phyloP scores from a whole-genome alignment of 805 yeast genomes.

The Isabelozyma rhagii region DNA sequence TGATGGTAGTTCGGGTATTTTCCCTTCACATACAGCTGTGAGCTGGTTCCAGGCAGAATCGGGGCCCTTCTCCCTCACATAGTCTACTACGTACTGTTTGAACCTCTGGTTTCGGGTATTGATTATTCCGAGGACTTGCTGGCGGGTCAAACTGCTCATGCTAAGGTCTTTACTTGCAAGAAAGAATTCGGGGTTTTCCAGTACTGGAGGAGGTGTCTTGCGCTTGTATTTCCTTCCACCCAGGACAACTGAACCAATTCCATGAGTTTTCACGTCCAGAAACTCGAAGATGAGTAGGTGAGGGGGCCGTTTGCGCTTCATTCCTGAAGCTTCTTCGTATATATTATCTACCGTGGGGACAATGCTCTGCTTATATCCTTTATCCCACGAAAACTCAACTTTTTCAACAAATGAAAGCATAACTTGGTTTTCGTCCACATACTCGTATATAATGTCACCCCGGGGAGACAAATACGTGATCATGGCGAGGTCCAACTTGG shows the following conservation, averaged over 20 bases:
- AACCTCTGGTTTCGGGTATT: slow-evolving; percentile 56
- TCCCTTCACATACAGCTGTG: slow-evolving; percentile 24
- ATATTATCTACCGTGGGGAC: slow-evolving; percentile 43
- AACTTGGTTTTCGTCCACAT: slow-evolving; percentile 74
- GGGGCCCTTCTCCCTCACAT: slow-evolving; percentile 16
- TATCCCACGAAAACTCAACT: slow-evolving; percentile 32
- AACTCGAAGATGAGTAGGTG: slow-evolving; percentile 75
- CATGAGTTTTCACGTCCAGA: slow-evolving; percentile 61
- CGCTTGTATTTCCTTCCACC: slow-evolving; percentile 2
- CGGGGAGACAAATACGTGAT: slow-evolving; percentile 62
- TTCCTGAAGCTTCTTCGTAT: slow-evolving; percentile 54
- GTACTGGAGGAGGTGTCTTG: background rate
- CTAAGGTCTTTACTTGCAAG: slow-evolving; percentile 40
- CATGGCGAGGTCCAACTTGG: slow-evolving; percentile 58
- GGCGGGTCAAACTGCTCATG: slow-evolving; percentile 50
- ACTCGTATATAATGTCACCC: slow-evolving; percentile 63
- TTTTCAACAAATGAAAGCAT: slow-evolving; percentile 42
- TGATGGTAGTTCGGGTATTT: slow-evolving; percentile 48
- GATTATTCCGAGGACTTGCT: slow-evolving; percentile 60
- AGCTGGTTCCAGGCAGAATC: slow-evolving; percentile 40
- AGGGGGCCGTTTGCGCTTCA: slow-evolving; percentile 28
- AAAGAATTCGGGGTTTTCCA: slow-evolving; percentile 19
- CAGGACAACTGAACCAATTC: slow-evolving; percentile 30
- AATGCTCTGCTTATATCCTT: slow-evolving; percentile 32
- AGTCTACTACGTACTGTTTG: slow-evolving; percentile 10